phyloP scores from a whole-genome alignment of 768 basidiomycete genomes.

The Amanita fuliginea region DNA sequence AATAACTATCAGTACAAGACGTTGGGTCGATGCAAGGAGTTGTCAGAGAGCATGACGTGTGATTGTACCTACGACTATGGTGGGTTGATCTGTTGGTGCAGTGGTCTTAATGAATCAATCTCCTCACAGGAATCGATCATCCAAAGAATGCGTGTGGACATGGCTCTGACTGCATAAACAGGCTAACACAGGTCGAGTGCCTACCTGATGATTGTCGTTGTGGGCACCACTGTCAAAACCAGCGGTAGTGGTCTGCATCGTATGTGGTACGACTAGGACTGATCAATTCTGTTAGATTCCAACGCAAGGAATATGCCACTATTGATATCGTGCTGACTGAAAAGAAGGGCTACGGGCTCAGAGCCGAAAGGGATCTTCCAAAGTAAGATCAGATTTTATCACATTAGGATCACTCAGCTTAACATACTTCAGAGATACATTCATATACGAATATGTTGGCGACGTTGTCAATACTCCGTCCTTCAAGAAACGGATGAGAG shows the following conservation, averaged over 20 bases:
- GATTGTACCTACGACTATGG: conserved; percentile 81
- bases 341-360: conserved; percentile 90
- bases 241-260: conserved; percentile 50
- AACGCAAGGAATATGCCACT: conserved; percentile 71
- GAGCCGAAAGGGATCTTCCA: conserved; percentile 56
- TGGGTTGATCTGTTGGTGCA: conserved; percentile 36
- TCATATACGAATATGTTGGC: conserved; percentile 97
- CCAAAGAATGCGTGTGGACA: conserved; percentile 70
- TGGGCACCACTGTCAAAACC: conserved; percentile 76
- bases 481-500: conserved; percentile 90
- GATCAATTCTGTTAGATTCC: conserved; percentile 49
- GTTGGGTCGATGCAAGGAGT: conserved; percentile 80
- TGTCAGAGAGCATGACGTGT: conserved; percentile 89
- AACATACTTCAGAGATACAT: conserved; percentile 52
- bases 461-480: conserved; percentile 84
- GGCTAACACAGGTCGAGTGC: conserved; percentile 95
- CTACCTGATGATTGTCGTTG: conserved; percentile 84
- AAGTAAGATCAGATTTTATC: conserved; percentile 35
- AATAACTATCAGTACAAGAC: conserved; percentile 85
- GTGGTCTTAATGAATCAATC: neutral
- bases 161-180: conserved; percentile 91
- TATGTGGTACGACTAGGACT: conserved; percentile 6
- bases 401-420: conserved; percentile 1
- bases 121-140: conserved; percentile 42
- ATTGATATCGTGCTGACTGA: conserved; percentile 91